A percentile compares a stretch with the other conserved stretches of the same genome.
phyloP scores from a whole-genome alignment of 768 basidiomycete genomes.

The Amanita rubescens region DNA sequence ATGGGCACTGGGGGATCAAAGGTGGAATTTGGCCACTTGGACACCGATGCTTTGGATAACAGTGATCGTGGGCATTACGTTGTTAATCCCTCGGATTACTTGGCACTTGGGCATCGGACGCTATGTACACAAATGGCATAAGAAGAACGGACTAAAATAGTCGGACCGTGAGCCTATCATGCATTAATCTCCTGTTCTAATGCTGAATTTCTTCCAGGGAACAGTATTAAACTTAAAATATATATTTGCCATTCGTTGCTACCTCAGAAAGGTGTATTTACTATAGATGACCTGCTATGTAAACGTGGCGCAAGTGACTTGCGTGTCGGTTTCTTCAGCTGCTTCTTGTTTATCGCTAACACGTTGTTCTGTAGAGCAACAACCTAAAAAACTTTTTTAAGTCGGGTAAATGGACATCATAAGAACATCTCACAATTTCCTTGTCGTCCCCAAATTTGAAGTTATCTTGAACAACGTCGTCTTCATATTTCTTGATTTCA shows the following conservation, averaged over 20 bases:
- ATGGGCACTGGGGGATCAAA: slow-evolving; percentile 68
- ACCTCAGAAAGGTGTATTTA: slow-evolving; percentile 54
- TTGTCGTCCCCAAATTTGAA: slow-evolving; percentile 98
- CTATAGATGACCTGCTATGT: slow-evolving; percentile 54
- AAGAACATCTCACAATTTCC: slow-evolving; percentile 66
- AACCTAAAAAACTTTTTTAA: slow-evolving; percentile 50
- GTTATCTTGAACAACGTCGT: slow-evolving; percentile 91
- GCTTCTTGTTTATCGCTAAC: slow-evolving; percentile 89
- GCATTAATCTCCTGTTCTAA: neutral
- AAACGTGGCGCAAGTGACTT: slow-evolving; percentile 52
- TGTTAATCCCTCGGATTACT: slow-evolving; percentile 62
- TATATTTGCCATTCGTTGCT: neutral
- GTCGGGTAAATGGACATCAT: slow-evolving; percentile 5
- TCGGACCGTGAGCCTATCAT: neutral
- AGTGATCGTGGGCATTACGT: slow-evolving; percentile 48
- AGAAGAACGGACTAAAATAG: slow-evolving; percentile 11
- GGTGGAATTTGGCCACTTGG: slow-evolving; percentile 58
- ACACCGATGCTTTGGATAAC: slow-evolving; percentile 66
- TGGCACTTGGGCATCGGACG: slow-evolving; percentile 75
- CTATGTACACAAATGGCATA: slow-evolving; percentile 60
- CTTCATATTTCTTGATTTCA: slow-evolving; percentile 94
- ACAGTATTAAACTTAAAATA: too few species aligned
- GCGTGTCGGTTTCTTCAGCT: slow-evolving; percentile 75
- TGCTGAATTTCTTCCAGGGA: neutral
- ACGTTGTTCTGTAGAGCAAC: slow-evolving; percentile 95